phyloP scores from a whole-genome alignment of 495 filamentous ascomycete genomes.

The Umbilicaria muhlenbergii region DNA sequence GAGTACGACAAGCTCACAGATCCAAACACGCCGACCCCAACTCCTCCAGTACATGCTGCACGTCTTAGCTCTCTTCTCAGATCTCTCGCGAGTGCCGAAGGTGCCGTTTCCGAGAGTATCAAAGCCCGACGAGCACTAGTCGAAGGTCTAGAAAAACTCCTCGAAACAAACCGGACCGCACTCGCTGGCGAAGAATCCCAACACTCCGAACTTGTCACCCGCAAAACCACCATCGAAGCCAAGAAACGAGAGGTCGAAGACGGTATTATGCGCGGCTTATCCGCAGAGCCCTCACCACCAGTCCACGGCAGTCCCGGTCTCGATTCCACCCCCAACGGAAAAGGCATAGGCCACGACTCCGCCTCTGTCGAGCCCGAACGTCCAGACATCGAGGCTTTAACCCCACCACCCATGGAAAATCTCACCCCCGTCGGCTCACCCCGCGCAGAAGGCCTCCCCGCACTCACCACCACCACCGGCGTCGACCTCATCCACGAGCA shows the following conservation, averaged over 20 bases:
- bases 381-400: constrained; percentile 71
- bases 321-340: constrained; percentile 17
- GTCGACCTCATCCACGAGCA: constrained; percentile 7
- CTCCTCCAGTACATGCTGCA: constrained; percentile 81
- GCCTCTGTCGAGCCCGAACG: constrained; percentile 37
- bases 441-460: constrained; percentile 12
- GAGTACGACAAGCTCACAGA: constrained; percentile 76
- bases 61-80: constrained; percentile 77
- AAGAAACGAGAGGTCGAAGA: constrained; percentile 81
- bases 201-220: constrained; percentile 38
- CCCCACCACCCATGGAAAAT: constrained; percentile 49
- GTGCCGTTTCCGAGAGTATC: constrained; percentile 76
- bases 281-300: constrained; percentile 25
- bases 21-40: constrained; percentile 43
- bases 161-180: constrained; percentile 56
- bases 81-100: constrained; percentile 77
- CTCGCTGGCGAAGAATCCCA: constrained; percentile 52
- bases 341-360: not conserved
- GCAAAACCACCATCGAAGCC: constrained; percentile 49
- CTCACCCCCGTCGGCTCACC: constrained; percentile 32
- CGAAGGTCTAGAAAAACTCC: constrained; percentile 62
- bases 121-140: constrained; percentile 70
- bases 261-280: constrained; percentile 68
- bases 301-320: constrained; percentile 16
- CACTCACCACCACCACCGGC: constrained; percentile 6